Conservation (phyloP, 2,329 filamentous ascomycete genomes). For the Fusarium camptoceras region DNA sequence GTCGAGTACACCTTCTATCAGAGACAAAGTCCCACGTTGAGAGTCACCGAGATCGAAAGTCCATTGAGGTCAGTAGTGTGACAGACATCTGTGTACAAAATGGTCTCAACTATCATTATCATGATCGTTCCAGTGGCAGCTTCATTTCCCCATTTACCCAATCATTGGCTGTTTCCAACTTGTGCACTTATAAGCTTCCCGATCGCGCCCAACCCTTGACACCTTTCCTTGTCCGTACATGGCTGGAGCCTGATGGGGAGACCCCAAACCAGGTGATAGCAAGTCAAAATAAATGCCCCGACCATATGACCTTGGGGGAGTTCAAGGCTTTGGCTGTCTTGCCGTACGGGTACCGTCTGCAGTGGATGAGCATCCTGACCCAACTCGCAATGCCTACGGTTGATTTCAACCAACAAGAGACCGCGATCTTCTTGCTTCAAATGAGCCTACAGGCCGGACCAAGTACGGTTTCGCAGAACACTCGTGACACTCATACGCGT, state of each 20-base stretch:
- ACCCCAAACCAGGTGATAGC: constrained; percentile 66
- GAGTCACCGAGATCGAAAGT: constrained; percentile 19
- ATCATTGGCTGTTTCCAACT: neutral
- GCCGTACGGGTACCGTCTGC: constrained; percentile 26
- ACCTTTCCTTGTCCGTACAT: constrained; percentile 27
- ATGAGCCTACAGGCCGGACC: constrained; percentile 39
- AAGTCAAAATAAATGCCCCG: constrained; percentile 60
- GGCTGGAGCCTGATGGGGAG: constrained; percentile 4
- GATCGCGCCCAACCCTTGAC: constrained; percentile 11
- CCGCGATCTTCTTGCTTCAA: constrained; percentile 35
- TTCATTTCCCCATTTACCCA: constrained; percentile 3
- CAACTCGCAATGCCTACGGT: constrained; percentile 40
- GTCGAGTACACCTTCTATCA: constrained; percentile 38
- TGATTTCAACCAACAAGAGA: constrained; percentile 44
- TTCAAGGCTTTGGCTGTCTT: constrained; percentile 56
- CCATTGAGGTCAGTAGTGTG: neutral
- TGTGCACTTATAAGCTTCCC: constrained; percentile 36
- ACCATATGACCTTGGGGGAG: constrained; percentile 62
- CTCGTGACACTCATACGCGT: constrained; percentile 10
- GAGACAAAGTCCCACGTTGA: constrained; percentile 31
- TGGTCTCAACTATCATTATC: constrained; percentile 39
- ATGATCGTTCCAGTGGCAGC: neutral
- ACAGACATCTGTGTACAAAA: constrained; percentile 42
- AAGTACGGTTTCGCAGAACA: fast-evolving
- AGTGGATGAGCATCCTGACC: constrained; percentile 40